Conservation (phyloP, 352 stramenopile genomes). For the Globisporangium apiculatum region DNA sequence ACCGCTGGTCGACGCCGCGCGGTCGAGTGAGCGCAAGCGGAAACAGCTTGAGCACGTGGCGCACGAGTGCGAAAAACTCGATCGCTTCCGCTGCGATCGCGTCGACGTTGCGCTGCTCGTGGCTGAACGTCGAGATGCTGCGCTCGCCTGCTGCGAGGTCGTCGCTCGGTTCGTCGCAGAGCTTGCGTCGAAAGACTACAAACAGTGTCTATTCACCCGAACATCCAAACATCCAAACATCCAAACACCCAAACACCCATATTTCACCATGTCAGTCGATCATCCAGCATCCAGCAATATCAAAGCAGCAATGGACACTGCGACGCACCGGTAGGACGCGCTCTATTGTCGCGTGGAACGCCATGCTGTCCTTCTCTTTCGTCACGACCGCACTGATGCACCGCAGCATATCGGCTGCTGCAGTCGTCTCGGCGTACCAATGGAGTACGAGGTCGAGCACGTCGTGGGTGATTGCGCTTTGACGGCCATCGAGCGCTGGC, state of each 20-base stretch:
- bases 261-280: not conserved
- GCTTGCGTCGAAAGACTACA: slow-evolving; percentile 27
- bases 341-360: slow-evolving; percentile 17
- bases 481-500: slow-evolving; percentile 13
- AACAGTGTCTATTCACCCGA: slow-evolving; percentile 9
- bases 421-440: slow-evolving; percentile 31
- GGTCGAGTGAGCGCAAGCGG: slow-evolving; percentile 23
- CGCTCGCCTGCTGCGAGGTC: slow-evolving; percentile 15
- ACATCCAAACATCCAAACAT: not conserved
- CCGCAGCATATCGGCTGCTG: slow-evolving; percentile 28
- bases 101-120: slow-evolving; percentile 23
- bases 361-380: slow-evolving; percentile 24
- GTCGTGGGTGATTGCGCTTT: slow-evolving; percentile 24
- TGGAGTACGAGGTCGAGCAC: slow-evolving; percentile 32
- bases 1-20: slow-evolving; percentile 16
- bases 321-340: slow-evolving; percentile 18
- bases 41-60: slow-evolving; percentile 36
- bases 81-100: slow-evolving; percentile 39
- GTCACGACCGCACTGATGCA: slow-evolving; percentile 33
- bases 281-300: not conserved
- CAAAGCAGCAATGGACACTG: not conserved
- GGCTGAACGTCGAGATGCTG: slow-evolving; percentile 28
- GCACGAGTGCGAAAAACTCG: slow-evolving; percentile 40
- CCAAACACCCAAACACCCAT: no score
- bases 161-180: slow-evolving; percentile 26